Evolutionary conservation across 306 rosid genomes (phyloP).

Genomic region (Oxytropis ochrocephala): DNA sequence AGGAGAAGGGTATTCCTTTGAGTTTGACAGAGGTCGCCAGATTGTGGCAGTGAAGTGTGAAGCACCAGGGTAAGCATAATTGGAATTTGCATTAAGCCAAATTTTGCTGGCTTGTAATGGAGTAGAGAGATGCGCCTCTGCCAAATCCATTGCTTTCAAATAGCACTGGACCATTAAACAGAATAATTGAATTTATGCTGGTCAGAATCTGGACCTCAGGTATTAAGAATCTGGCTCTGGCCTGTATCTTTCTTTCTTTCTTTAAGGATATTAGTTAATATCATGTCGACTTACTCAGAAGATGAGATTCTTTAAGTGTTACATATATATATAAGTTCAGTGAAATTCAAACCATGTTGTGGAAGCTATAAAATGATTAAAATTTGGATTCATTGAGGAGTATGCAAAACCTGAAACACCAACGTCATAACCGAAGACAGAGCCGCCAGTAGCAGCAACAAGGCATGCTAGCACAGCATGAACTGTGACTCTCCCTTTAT

Average conservation of each 20-base stretch:
- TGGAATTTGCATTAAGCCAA: background rate
- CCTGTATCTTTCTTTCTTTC: constrained; percentile 45
- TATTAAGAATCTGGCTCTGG: constrained; percentile 72
- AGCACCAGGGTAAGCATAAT: background rate
- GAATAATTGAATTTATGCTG: constrained; percentile 80
- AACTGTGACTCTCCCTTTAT: constrained; percentile 52
- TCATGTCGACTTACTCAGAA: too few species aligned
- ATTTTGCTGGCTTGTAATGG: constrained; percentile 52
- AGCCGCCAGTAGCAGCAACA: constrained; percentile 71
- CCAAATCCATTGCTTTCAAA: constrained; percentile 85
- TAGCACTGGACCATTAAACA: constrained; percentile 78
- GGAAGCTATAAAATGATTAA: background rate
- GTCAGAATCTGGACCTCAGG: constrained; percentile 87
- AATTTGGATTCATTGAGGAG: too few species aligned
- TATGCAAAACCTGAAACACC: constrained; percentile 59
- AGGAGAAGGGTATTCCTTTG: too few species aligned
- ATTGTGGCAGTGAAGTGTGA: too few species aligned
- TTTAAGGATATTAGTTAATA: constrained; percentile 42
- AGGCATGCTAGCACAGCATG: constrained; percentile 60
- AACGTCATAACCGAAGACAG: constrained; percentile 72
- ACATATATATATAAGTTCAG: too few species aligned
- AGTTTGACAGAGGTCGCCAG: too few species aligned
- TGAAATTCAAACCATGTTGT: background rate
- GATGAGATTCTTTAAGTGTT: too few species aligned
- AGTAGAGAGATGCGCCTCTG: constrained; percentile 63